Evolutionary conservation across 306 rosid species (phyloP).

Genomic region (Pterocarpus macrocarpus): DNA sequence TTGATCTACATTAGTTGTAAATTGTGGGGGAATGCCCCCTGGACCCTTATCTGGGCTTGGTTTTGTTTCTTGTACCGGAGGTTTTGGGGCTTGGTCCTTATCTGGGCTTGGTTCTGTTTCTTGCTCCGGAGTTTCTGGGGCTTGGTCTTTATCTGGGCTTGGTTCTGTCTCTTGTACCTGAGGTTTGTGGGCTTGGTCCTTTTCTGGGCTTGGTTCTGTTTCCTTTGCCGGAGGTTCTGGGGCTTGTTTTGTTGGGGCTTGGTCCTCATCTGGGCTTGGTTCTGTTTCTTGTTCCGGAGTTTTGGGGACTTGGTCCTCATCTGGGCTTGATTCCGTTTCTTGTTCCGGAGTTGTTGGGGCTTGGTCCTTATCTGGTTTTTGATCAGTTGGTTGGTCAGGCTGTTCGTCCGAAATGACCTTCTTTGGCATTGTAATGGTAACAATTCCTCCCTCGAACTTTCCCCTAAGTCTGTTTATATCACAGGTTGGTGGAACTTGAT

Average conservation of each 20-base stretch:
- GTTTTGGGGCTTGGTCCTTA: not conserved
- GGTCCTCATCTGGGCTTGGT: too few relatives aligned
- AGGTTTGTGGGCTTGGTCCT: too few relatives aligned
- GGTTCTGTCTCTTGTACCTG: not conserved
- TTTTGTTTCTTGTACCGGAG: too few relatives aligned
- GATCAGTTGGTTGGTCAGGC: not conserved
- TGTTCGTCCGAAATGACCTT: conserved; percentile 9
- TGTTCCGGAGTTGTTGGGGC: too few relatives aligned
- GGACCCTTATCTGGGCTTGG: not conserved
- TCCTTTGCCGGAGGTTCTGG: too few relatives aligned
- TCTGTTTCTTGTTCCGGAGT: not conserved
- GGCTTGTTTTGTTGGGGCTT: too few relatives aligned
- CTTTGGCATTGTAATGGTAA: conserved; percentile 45
- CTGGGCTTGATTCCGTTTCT: not conserved
- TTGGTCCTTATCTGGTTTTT: not conserved
- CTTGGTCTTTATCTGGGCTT: not conserved
- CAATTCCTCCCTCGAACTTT: conserved; percentile 35
- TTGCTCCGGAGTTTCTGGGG: not conserved
- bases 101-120: not conserved
- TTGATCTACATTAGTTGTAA: not conserved
- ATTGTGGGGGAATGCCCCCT: conserved; percentile 1
- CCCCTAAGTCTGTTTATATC: conserved; percentile 33
- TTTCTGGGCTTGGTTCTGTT: too few relatives aligned
- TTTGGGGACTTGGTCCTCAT: conserved; percentile 28
- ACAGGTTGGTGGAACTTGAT: conserved; percentile 51